A percentile compares a stretch with the other conserved stretches of the same genome.
Evolutionary conservation across 163 green algal genomes (phyloP).

Genomic region (Prototheca stagnorum): DNA sequence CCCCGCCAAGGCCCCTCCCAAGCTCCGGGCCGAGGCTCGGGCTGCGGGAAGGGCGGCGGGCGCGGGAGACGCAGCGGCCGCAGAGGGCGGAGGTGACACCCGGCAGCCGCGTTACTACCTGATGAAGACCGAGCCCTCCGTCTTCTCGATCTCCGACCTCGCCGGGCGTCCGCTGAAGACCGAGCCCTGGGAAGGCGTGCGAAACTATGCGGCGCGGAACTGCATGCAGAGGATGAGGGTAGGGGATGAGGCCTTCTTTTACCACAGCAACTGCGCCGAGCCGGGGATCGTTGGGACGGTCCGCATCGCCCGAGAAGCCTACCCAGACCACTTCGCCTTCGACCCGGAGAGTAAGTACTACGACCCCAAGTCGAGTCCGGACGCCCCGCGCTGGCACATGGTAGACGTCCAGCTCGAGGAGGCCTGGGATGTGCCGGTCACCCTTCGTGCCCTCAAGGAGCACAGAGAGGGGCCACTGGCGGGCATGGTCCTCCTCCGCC

Average conservation of each 20-base stretch:
- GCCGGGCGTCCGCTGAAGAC: constrained; percentile 16
- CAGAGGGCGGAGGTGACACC: too few species aligned
- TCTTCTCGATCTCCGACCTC: constrained; percentile 48
- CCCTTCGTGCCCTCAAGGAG: not conserved
- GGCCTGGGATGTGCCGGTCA: not conserved
- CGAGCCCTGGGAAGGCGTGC: constrained; percentile 35
- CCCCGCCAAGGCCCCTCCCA: too few species aligned
- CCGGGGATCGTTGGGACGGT: constrained; percentile 38
- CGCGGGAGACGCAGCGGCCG: too few species aligned
- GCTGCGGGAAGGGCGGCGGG: too few species aligned
- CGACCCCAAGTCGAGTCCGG: constrained; percentile 16
- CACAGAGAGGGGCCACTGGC: not conserved
- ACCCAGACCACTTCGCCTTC: constrained; percentile 42
- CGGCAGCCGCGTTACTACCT: too few species aligned
- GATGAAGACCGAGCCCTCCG: constrained; percentile 50
- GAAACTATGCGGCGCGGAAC: constrained; percentile 26
- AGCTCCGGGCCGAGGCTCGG: too few species aligned
- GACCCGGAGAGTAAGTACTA: constrained; percentile 39
- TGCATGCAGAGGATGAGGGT: constrained; percentile 35
- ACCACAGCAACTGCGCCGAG: constrained; percentile 41
- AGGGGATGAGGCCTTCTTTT: constrained; percentile 39
- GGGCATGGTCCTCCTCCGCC: not conserved
- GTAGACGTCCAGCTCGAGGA: not conserved
- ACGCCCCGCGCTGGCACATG: not conserved
- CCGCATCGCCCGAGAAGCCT: constrained; percentile 36